Evolutionary conservation across 1,284 basidiomycete genomes (phyloP).

Genomic region (Pterulicium gracile): DNA sequence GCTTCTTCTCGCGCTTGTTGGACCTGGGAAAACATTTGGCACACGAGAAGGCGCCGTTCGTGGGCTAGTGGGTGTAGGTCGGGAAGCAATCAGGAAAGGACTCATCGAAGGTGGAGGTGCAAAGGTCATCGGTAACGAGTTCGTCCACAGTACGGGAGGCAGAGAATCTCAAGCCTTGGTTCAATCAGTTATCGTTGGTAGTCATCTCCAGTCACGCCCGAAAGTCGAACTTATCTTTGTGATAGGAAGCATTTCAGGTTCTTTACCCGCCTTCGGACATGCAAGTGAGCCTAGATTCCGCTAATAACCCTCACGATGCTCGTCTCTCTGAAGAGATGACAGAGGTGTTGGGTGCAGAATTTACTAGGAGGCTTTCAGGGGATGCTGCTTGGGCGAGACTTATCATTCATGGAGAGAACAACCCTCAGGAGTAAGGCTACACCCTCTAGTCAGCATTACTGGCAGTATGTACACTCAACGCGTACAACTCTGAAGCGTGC

Average conservation of each 20-base stretch:
- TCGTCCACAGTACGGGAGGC: conserved; percentile 19
- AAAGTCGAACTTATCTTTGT: conserved; percentile 2
- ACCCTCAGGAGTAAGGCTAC: no score
- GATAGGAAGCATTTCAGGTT: conserved; percentile 47
- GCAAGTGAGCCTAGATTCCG: conserved; percentile 41
- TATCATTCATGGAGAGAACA: conserved; percentile 23
- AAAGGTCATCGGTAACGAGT: conserved; percentile 58
- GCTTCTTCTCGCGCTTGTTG: conserved; percentile 76
- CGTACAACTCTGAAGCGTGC: no score
- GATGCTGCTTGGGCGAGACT: conserved; percentile 53
- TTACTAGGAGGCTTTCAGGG: conserved; percentile 40
- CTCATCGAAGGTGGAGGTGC: conserved; percentile 70
- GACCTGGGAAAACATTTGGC: conserved; percentile 57
- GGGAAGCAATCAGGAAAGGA: conserved; percentile 72
- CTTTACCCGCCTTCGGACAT: conserved; percentile 44
- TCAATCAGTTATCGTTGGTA: conserved; percentile 42
- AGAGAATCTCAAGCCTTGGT: conserved; percentile 34
- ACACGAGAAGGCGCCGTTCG: conserved; percentile 81
- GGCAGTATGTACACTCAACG: no score
- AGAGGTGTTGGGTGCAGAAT: conserved; percentile 48
- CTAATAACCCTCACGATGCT: conserved; percentile 32
- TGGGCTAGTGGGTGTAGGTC: conserved; percentile 74
- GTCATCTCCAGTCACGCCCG: conserved; percentile 9
- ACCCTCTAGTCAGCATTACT: no score
- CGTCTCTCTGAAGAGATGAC: conserved; percentile 34